Evolutionary conservation across 306 rosid species (phyloP), one percentile per base, ranked within the genome.

Genomic region (Rosa rugosa): DNA sequence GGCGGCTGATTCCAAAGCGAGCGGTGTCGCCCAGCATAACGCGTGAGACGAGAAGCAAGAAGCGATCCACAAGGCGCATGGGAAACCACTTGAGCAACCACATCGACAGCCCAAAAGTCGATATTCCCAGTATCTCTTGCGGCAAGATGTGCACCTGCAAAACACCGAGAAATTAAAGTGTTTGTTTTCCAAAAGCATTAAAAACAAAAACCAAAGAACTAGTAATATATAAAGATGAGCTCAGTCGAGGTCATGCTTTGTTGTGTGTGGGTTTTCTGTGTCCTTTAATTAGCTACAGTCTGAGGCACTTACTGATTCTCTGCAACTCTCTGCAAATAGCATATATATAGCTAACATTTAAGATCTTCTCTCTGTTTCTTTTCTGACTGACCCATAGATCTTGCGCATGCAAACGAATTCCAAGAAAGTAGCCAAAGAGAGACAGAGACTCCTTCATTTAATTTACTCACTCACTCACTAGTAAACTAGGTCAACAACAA

Each of bases 41-140:
- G 83, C 85, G 88, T 57, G 99, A 90, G 84, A 90, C 71, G 13
- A 90, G 25, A 54, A 96, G 96, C 75, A 96, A 86, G 80, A 96
- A 82, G 40, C 80, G 86, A 90, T 96, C 99, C 83, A 91, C 99
- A 62, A 93, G 45, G 36, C 87, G 71, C 79, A 91, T 69, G 5
- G 99, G 98, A 17, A 96, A 79, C 94, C 97, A 90, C 85, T 89
- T 96, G 22, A 91, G 91, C 80, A 96, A 85, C 79, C 88, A 89
- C 94, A 91, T 93, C 3, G 99, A 93, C 79, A 93, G 79, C n/a
- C 96, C 93, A 88, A 96, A 96, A 31, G 97, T 96, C 77, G 99
- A 96, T 90, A 84, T 90, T 84, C 99, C 99, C 8, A 96, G 73
- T 85, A 96, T 91, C 80, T 91, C 92, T 54, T 91, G 97, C 47